Conservation (phyloP, 1,139 yeast species). For the Trichomonascaceae sp. region DNA sequence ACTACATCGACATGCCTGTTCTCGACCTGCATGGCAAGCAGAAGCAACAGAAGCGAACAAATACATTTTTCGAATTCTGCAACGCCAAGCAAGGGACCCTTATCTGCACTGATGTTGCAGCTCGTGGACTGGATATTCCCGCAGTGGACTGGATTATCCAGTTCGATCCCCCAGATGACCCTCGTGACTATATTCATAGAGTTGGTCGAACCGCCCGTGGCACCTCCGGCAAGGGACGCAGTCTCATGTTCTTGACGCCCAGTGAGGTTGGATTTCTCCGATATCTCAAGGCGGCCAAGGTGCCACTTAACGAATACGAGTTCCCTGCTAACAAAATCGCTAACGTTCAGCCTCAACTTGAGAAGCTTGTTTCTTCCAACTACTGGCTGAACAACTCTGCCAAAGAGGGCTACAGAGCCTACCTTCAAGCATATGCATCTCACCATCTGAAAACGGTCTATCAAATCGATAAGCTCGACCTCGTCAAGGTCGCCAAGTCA, state of each 20-base stretch:
- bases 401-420: slow-evolving; percentile 92
- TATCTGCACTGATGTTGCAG: slow-evolving; percentile 95
- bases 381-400: slow-evolving; percentile 93
- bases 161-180: slow-evolving; percentile 98
- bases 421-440: slow-evolving; percentile 92
- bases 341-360: slow-evolving; percentile 86
- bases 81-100: slow-evolving; percentile 90
- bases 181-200: slow-evolving; percentile 94
- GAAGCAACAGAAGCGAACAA: slow-evolving; percentile 95
- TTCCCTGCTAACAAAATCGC: slow-evolving; percentile 90
- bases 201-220: slow-evolving; percentile 99
- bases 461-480: slow-evolving; percentile 86
- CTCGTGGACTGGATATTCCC: slow-evolving; percentile 95
- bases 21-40: slow-evolving; percentile 94
- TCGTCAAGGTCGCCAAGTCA: slow-evolving; percentile 88
- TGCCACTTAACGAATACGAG: slow-evolving; percentile 92
- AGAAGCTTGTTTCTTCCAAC: slow-evolving; percentile 80
- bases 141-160: slow-evolving; percentile 97
- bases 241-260: slow-evolving; percentile 89
- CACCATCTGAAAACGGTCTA: slow-evolving; percentile 93
- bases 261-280: slow-evolving; percentile 88
- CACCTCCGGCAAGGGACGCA: slow-evolving; percentile 78
- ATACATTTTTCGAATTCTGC: slow-evolving; percentile 94
- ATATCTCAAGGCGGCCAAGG: slow-evolving; percentile 91
- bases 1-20: slow-evolving; percentile 92